A percentile compares a stretch with the other conserved stretches of the same genome.
Evolutionary conservation across 306 rosid species (phyloP).

Genomic region (Coriaria nepalensis): DNA sequence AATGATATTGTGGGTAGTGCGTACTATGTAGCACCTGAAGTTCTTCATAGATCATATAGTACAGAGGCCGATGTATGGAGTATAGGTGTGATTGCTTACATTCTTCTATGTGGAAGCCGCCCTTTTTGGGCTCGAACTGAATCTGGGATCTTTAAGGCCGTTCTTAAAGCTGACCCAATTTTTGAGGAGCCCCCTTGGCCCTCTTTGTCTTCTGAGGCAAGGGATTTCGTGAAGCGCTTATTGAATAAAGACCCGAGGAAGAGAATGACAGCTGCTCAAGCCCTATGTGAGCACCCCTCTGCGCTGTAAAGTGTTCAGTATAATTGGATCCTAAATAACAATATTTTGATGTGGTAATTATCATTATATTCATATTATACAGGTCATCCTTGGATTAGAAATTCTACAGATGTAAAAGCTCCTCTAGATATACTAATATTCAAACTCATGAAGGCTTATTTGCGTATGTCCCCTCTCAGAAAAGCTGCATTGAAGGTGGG

Average conservation of each 20-base stretch:
- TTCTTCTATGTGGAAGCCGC: slow-evolving; percentile 88
- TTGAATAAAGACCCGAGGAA: slow-evolving; percentile 82
- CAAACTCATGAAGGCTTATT: slow-evolving; percentile 77
- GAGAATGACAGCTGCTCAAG: slow-evolving; percentile 90
- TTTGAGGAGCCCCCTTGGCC: slow-evolving; percentile 96
- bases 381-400: slow-evolving; percentile 92
- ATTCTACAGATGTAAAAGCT: slow-evolving; percentile 40
- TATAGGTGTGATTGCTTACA: slow-evolving; percentile 87
- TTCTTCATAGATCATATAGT: slow-evolving; percentile 71
- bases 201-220: slow-evolving; percentile 59
- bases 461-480: slow-evolving; percentile 80
- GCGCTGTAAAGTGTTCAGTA: slow-evolving; percentile 4
- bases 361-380: slow-evolving; percentile 15
- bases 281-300: slow-evolving; percentile 43
- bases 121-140: slow-evolving; percentile 98
- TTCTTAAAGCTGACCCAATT: slow-evolving; percentile 75
- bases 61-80: slow-evolving; percentile 97
- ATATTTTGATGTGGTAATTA: too few relatives aligned
- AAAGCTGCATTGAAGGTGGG: slow-evolving; percentile 89
- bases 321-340: too few relatives aligned
- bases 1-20: slow-evolving; percentile 97
- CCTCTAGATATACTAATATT: slow-evolving; percentile 68
- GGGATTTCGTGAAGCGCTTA: slow-evolving; percentile 72
- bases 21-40: slow-evolving; percentile 98
- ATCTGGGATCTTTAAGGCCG: slow-evolving; percentile 84